Conservation (phyloP, 805 yeast genomes). For the Teunomyces panamensis region DNA sequence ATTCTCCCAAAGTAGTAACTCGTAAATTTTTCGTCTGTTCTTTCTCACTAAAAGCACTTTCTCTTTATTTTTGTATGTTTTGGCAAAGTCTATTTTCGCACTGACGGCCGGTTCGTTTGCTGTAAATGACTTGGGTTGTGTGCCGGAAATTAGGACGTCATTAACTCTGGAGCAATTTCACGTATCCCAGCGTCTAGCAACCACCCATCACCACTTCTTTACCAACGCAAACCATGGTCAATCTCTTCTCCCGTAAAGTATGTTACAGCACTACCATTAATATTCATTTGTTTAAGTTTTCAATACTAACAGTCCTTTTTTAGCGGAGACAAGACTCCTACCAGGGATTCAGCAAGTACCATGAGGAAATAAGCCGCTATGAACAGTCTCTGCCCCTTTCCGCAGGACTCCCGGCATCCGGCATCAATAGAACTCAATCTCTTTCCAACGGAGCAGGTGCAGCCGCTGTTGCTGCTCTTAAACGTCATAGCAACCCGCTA, state of each 20-base stretch:
- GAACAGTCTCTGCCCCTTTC: constrained; percentile 2
- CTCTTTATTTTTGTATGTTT: too few species aligned
- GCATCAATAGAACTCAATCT: constrained; percentile 20
- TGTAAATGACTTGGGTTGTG: background rate
- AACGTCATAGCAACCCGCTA: constrained; percentile 23
- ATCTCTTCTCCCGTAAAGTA: constrained; percentile 5
- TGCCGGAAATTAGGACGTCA: background rate
- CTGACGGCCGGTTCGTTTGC: background rate
- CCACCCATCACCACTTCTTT: background rate
- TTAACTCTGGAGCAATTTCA: background rate
- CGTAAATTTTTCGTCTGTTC: background rate
- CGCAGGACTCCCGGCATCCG: constrained; percentile 18
- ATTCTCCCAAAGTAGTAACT: background rate
- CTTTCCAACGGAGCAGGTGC: constrained; percentile 34
- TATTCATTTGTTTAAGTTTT: background rate
- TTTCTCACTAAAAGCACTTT: background rate
- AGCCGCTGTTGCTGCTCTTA: constrained; percentile 41
- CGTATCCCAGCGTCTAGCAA: background rate
- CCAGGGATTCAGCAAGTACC: constrained; percentile 36
- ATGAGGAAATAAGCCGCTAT: constrained; percentile 19
- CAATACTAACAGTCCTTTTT: constrained; percentile 5
- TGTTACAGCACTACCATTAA: background rate
- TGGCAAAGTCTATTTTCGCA: too few species aligned
- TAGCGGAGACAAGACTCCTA: constrained; percentile 17
- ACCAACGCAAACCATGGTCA: constrained; percentile 1